A percentile compares a stretch with the other conserved stretches of the same genome.
Conservation (phyloP, 2,329 filamentous ascomycete species). For the Leptographium galeiforme region DNA sequence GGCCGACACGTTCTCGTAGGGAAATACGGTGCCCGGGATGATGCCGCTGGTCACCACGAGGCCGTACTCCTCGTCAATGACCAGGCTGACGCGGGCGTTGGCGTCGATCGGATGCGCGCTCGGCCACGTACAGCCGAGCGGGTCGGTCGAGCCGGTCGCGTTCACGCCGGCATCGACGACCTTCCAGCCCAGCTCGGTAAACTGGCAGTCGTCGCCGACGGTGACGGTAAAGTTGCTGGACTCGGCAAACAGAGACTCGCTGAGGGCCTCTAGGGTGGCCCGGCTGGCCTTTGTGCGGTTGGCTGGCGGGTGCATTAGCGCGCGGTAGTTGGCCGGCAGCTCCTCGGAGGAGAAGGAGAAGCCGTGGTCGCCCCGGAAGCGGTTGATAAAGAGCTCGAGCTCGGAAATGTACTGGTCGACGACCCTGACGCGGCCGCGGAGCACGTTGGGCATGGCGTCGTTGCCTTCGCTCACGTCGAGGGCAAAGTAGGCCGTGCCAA, state of each 20-base stretch:
- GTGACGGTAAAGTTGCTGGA: background rate
- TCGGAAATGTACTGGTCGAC: background rate
- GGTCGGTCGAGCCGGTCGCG: background rate
- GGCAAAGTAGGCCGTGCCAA: background rate
- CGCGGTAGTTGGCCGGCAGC: background rate
- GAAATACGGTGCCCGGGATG: background rate
- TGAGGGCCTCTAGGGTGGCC: background rate
- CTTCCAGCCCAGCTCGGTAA: background rate
- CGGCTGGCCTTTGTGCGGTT: background rate
- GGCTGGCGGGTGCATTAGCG: background rate
- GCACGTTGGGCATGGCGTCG: background rate
- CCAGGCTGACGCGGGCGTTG: background rate
- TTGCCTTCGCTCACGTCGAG: background rate
- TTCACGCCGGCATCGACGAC: background rate
- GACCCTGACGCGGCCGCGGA: background rate
- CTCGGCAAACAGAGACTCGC: background rate
- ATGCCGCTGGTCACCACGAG: background rate
- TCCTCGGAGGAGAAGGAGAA: background rate
- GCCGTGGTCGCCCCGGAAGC: background rate
- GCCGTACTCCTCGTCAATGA: background rate
- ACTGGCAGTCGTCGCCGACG: background rate
- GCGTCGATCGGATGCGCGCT: background rate
- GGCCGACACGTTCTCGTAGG: background rate
- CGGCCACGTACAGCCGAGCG: background rate
- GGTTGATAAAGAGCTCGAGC: slow-evolving; percentile 1